Conservation (phyloP, 208 protist species). For the Wallacemonas sp. region DNA sequence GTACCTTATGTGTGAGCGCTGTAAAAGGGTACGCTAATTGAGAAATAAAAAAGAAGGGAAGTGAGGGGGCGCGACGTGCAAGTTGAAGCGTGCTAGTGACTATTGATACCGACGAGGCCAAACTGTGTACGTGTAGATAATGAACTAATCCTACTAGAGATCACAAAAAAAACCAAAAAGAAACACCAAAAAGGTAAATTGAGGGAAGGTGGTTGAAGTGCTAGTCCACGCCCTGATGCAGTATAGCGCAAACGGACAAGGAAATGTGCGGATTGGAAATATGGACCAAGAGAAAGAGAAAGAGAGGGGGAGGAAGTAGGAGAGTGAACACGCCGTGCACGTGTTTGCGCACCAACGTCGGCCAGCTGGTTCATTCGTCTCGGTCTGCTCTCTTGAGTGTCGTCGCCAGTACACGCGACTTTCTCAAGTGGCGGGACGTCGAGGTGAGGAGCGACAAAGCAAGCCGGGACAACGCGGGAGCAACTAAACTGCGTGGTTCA, state of each 20-base stretch:
- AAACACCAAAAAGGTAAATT: neutral
- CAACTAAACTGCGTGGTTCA: no score
- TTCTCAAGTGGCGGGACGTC: no score
- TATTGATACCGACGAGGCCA: neutral
- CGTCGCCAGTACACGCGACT: no score
- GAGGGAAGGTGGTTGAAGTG: neutral
- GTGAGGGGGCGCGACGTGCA: no score
- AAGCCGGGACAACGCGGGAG: no score
- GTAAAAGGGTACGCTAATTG: neutral
- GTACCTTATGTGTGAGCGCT: neutral
- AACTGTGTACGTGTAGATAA: neutral
- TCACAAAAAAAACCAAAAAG: slow-evolving; percentile 5
- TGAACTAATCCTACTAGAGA: neutral
- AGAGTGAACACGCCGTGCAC: no score
- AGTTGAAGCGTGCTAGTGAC: neutral
- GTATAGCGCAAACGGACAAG: neutral
- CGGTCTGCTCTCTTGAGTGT: no score
- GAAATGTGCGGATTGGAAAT: no score
- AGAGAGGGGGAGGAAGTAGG: neutral
- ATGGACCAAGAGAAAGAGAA: neutral
- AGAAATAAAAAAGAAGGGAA: slow-evolving; percentile 35
- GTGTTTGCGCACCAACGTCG: no score
- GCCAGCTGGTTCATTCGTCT: no score
- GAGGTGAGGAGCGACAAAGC: no score
- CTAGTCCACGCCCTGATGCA: neutral